Evolutionary conservation across 495 filamentous ascomycete genomes (phyloP), one percentile per base, ranked within the genome.

Genomic region (Penicillium egyptiacum): DNA sequence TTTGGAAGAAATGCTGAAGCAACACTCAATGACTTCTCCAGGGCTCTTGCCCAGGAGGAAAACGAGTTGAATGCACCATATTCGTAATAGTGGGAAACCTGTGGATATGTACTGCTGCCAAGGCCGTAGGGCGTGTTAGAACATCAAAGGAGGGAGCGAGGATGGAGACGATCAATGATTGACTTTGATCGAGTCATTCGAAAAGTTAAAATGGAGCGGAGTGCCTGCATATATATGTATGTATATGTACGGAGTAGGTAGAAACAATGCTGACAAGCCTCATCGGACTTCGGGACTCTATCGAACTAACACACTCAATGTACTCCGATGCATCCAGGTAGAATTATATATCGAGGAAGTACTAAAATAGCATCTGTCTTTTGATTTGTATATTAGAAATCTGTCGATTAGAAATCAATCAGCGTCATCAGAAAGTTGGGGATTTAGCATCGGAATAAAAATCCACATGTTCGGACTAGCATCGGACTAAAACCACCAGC

Each of bases 401-500:
- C 10, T 33, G 1, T 12, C 2, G 14, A 35, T 35, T 16, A 16
- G 3, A 43, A 23, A 43, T 6, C 10, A 5, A 22, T 23, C 9
- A 5, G 19, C 0, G 7, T 40, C n/a, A 22, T 19, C 10, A 9
- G 19, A 12, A 8, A 14, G 3, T 6, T 14, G 6, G n/a, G 2
- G 7, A 44, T 44, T 3, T 14, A 5, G 12, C 3, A 25, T 47
- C 44, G 44, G 44, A 47, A 19, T 47, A 47, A 47, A 47, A 30
- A 5, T 17, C 23, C 17, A 17, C 2, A 26, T 39, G 33, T 9
- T 47, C 44, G 44, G 44, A 47, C 44, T 47, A 47, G 10, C 25
- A 28, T 47, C 44, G 44, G 44, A 47, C 44, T 47, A 47, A 47
- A 43, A 43, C n/a, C n/a, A 10, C 7, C 11, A 33, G 30, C 35